These are phyloP conservation scores for Fusarium albosuccineum DNA, from an alignment of 2,329 filamentous ascomycete genomes.

Conservation along the genomic window DNA sequence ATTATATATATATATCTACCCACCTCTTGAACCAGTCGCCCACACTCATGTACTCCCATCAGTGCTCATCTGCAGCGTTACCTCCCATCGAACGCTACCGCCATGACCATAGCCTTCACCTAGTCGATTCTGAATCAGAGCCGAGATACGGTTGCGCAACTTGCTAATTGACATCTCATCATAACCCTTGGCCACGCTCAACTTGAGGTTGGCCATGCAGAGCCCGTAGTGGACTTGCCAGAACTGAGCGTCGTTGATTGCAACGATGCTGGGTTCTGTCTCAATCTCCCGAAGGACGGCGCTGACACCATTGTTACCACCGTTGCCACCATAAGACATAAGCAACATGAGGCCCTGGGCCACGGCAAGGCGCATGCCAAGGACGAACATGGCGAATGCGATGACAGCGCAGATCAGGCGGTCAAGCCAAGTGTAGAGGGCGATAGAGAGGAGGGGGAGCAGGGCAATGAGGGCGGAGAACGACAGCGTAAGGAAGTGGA, in stretches of 20 bases:
- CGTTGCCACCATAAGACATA: constrained; percentile 79
- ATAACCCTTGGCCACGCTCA: constrained; percentile 74
- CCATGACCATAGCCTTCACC: constrained; percentile 89
- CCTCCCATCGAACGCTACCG: constrained; percentile 88
- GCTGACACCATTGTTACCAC: constrained; percentile 65
- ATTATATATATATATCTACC: constrained; percentile 1
- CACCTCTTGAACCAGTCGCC: not conserved
- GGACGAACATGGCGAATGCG: constrained; percentile 86
- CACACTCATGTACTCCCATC: constrained; percentile 44
- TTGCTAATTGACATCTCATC: constrained; percentile 79
- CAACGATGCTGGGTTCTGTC: constrained; percentile 79
- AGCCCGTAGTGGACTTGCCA: constrained; percentile 99
- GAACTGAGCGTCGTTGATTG: constrained; percentile 91
- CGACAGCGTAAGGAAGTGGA: constrained; percentile 92
- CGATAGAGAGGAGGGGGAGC: constrained; percentile 83
- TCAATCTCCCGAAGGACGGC: constrained; percentile 89
- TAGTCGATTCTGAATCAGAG: constrained; percentile 85
- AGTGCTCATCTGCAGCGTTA: constrained; percentile 81
- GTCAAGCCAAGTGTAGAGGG: constrained; percentile 88
- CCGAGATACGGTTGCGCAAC: constrained; percentile 80
- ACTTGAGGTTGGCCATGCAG: constrained; percentile 93
- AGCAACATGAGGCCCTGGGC: constrained; percentile 93
- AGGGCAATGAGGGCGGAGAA: constrained; percentile 86
- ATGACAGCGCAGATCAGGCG: constrained; percentile 84
- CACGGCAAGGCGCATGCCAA: constrained; percentile 86